Evolutionary conservation across 1,284 basidiomycete genomes (phyloP).

Genomic region (Irpex sp.): DNA sequence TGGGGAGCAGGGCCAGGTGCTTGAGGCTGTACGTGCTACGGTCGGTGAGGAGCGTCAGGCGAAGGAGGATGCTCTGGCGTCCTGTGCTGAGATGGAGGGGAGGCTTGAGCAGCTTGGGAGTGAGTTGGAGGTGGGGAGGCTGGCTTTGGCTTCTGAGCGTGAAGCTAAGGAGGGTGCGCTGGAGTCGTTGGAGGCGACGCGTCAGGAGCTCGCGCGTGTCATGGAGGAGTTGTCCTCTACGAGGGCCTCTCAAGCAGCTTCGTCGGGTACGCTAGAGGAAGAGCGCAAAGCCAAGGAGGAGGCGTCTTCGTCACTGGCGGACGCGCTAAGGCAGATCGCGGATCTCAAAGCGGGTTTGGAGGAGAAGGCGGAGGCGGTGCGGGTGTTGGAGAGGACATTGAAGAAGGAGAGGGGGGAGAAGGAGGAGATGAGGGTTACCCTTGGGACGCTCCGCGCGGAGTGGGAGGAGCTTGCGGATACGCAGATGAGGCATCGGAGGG

Average conservation of each 20-base stretch:
- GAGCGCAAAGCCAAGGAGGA: conserved; percentile 1
- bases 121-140: background rate
- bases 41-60: background rate
- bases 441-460: conserved; percentile 1
- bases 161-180: background rate
- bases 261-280: background rate
- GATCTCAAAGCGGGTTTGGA: background rate
- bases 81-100: background rate
- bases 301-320: background rate
- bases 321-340: background rate
- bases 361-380: background rate
- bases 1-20: no score
- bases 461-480: conserved; percentile 1
- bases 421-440: conserved; percentile 1
- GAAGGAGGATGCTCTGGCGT: background rate
- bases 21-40: background rate
- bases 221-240: background rate
- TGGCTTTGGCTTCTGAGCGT: background rate
- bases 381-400: background rate
- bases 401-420: conserved; percentile 2
- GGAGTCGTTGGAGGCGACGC: background rate
- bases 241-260: background rate
- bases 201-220: background rate
- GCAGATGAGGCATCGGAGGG: background rate
- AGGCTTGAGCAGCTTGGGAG: conserved; percentile 2